Base-by-base conservation (phyloP, 1,139 yeast genomes). In the Taphrina wiesneri region DNA sequence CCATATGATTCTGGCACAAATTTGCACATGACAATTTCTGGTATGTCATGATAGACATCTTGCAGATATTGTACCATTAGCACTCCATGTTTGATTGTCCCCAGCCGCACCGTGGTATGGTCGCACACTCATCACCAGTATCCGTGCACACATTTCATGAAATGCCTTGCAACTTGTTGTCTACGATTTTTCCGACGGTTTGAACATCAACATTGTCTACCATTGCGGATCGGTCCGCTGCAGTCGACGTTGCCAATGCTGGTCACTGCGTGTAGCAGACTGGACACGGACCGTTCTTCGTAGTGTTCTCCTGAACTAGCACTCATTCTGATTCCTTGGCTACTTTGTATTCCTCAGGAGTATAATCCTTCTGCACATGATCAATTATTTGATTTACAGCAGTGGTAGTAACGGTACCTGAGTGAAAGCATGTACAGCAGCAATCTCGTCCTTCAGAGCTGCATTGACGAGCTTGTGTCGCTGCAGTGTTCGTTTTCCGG, bases 391-490 rank as follows among this genome's bases (percentile, higher is more conserved):
- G 39, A 9, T 32, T 13, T 32, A 9, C 11, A 21, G 28, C 49
- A 6, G 5, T 19, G 15, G 7, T 23, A 19, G 13, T 17, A 17
- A 86, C 23, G 90, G 87, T 77, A 90, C 91, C 73, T 93, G 97
- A 0, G 97, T 90, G 75, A 93, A 95, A 0, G 99, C 99, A 77
- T 93, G 99, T 53, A 93, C 91, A 4, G 82, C 78, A 0, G 90
- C 87, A 53, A 93, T 90, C 74, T 92, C 97, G 19, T 87, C 90
- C 73, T 86, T 86, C 69, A 93, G 80, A 0, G 90, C 86, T 47
- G 77, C 80, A 76, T 95, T 93, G 59, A 95, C 97, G 72, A 91
- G 74, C 70, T 98, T 81, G 73, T 91, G 96, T 74, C 99, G 84
- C 80, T 86, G 84, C 67, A 93, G 80, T 75, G 89, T 89, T 77